Percentiles rank a stretch among this genome's conserved stretches.
These are phyloP conservation scores for Septoria petroselini DNA, from an alignment of 2,329 filamentous ascomycete genomes.

Conservation along the genomic window DNA sequence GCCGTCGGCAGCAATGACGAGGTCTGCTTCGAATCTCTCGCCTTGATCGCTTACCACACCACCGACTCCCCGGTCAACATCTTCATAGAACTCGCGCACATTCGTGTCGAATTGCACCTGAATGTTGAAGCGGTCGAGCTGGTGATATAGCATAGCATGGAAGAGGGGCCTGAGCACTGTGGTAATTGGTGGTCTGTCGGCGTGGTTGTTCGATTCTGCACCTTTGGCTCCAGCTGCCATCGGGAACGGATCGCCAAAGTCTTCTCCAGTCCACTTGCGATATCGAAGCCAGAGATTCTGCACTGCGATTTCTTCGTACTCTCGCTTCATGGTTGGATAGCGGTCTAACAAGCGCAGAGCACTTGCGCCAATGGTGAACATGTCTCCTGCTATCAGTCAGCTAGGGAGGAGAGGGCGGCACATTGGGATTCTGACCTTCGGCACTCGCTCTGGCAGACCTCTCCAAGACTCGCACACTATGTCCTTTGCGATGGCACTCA, in stretches of 20 bases:
- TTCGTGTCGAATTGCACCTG: constrained; percentile 18
- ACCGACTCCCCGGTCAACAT: constrained; percentile 32
- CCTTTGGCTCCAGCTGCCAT: constrained; percentile 15
- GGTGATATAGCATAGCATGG: constrained; percentile 25
- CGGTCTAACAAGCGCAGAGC: constrained; percentile 18
- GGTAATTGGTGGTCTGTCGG: constrained; percentile 22
- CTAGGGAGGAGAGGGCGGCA: too few species aligned
- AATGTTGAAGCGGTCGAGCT: constrained; percentile 26
- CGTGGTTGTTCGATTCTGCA: constrained; percentile 12
- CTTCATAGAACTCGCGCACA: constrained; percentile 48
- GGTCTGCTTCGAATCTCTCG: constrained; percentile 43
- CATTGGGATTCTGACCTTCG: constrained; percentile 6
- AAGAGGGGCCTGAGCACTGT: constrained; percentile 23
- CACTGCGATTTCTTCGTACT: constrained; percentile 23
- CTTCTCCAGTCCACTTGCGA: constrained; percentile 25
- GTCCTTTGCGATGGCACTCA: constrained; percentile 29
- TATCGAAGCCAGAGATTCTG: constrained; percentile 25
- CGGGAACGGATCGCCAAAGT: constrained; percentile 19
- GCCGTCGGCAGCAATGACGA: constrained; percentile 38
- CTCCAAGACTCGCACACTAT: constrained; percentile 27
- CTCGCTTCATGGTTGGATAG: constrained; percentile 24
- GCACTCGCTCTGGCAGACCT: constrained; percentile 13
- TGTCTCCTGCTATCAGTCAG: constrained; percentile 22
- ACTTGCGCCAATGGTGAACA: constrained; percentile 44
- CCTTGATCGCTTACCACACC: constrained; percentile 40